These are phyloP conservation scores for Draba incana DNA, from an alignment of 345 rosid species.

Conservation along the genomic window DNA sequence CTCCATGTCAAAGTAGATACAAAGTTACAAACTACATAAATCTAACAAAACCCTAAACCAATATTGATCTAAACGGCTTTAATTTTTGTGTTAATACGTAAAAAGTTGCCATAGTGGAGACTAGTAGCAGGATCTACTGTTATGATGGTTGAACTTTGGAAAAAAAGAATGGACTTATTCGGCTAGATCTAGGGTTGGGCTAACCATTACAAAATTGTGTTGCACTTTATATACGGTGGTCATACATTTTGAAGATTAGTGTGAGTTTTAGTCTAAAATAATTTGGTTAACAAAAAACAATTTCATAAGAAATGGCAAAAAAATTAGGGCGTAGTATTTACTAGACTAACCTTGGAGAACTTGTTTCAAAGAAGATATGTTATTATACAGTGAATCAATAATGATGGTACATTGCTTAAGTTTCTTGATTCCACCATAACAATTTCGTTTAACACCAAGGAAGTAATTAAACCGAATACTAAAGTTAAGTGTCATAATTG, in stretches of 20 bases:
- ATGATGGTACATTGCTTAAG: conserved; percentile 30
- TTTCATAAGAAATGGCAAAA: conserved; percentile 5
- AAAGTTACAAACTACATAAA: conserved; percentile 5
- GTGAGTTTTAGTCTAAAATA: background rate
- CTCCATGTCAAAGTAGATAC: background rate
- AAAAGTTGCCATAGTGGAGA: too few relatives aligned
- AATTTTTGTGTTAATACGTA: background rate
- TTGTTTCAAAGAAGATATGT: conserved; percentile 11
- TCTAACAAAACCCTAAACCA: background rate
- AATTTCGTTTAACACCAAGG: background rate
- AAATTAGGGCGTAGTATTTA: background rate
- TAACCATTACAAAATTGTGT: too few relatives aligned
- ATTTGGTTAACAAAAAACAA: background rate
- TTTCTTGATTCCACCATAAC: conserved; percentile 2
- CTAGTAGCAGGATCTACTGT: too few relatives aligned
- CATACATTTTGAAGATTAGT: background rate
- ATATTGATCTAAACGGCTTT: background rate
- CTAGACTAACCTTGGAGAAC: conserved; percentile 17
- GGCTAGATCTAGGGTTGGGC: too few relatives aligned
- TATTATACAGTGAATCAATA: conserved; percentile 16
- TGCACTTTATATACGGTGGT: background rate
- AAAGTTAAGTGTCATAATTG: conserved; percentile 27
- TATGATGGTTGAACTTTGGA: too few relatives aligned
- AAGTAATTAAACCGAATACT: conserved; percentile 19
- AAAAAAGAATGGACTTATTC: too few relatives aligned